phyloP scores from a whole-genome alignment of 2,329 filamentous ascomycete species.

The Monilinia aucupariae region DNA sequence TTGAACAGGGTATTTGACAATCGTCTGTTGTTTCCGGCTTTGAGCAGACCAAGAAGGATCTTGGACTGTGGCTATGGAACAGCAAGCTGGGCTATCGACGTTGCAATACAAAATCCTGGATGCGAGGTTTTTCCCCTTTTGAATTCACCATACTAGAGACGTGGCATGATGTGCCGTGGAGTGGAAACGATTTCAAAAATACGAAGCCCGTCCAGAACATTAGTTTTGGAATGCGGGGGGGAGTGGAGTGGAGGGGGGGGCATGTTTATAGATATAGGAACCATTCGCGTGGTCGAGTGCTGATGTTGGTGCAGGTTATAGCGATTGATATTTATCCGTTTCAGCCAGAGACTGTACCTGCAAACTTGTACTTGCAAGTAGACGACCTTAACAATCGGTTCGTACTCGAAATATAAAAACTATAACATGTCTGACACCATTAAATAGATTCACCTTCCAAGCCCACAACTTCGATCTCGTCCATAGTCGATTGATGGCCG shows the following conservation, averaged over 20 bases:
- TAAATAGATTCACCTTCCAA: conserved; percentile 57
- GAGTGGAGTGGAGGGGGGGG: neutral
- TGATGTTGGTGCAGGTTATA: conserved; percentile 49
- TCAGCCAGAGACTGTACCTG: conserved; percentile 57
- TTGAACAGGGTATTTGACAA: conserved; percentile 60
- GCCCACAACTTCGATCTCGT: conserved; percentile 74
- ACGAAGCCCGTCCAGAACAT: neutral
- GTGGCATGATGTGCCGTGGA: neutral
- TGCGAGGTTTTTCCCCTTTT: conserved; percentile 49
- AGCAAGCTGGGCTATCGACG: conserved; percentile 65
- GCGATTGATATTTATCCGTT: conserved; percentile 68
- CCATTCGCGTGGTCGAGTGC: neutral
- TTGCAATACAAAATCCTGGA: conserved; percentile 57
- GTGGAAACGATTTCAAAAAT: neutral
- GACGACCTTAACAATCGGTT: conserved; percentile 65
- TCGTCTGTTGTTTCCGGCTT: conserved; percentile 64
- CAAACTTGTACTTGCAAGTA: conserved; percentile 56
- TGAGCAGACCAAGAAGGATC: conserved; percentile 51
- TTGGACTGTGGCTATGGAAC: conserved; percentile 70
- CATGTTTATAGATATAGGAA: neutral
- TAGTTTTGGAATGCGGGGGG: neutral
- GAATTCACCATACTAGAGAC: neutral
- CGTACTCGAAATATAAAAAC: conserved; percentile 24
- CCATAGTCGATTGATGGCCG: conserved; percentile 47
- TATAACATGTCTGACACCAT: conserved; percentile 5